Evolutionary conservation across 768 basidiomycete genomes (phyloP).

Genomic region (Dioszegia aurantiaca): DNA sequence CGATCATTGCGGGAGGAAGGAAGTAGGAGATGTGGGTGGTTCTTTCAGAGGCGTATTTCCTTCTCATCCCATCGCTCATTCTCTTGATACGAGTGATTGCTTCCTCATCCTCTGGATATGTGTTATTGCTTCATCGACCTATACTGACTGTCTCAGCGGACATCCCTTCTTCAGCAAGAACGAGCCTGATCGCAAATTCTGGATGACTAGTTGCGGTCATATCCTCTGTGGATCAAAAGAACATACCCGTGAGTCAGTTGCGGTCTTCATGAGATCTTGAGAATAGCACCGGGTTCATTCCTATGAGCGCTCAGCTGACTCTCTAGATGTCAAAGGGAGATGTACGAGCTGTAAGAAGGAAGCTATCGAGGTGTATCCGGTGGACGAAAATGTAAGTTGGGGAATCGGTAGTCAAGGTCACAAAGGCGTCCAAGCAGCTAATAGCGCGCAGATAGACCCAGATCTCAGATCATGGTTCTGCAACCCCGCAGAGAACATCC

Average conservation of each 20-base stretch:
- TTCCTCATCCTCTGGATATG: too few species aligned
- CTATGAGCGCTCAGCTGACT: background rate
- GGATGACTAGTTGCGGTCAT: constrained; percentile 29
- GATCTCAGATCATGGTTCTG: constrained; percentile 3
- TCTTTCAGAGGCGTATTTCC: too few species aligned
- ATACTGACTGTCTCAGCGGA: constrained; percentile 1
- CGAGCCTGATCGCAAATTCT: constrained; percentile 19
- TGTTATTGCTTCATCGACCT: too few species aligned
- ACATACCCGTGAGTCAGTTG: constrained; percentile 20
- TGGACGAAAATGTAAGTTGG: constrained; percentile 16
- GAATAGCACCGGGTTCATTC: too few species aligned
- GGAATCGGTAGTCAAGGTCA: too few species aligned
- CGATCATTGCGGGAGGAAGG: background rate
- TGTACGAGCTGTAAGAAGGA: constrained; percentile 19
- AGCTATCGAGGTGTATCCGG: constrained; percentile 5
- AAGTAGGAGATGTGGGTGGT: too few species aligned
- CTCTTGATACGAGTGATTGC: too few species aligned
- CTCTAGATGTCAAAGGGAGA: constrained; percentile 12
- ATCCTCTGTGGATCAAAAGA: constrained; percentile 14
- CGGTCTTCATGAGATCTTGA: background rate
- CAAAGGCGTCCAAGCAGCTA: too few species aligned
- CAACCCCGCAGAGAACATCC: background rate
- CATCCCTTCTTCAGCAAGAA: constrained; percentile 13
- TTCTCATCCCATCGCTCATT: too few species aligned
- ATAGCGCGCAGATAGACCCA: background rate